Evolutionary conservation across 2,329 filamentous ascomycete genomes (phyloP).

Genomic region (Scedosporium minutisporum): DNA sequence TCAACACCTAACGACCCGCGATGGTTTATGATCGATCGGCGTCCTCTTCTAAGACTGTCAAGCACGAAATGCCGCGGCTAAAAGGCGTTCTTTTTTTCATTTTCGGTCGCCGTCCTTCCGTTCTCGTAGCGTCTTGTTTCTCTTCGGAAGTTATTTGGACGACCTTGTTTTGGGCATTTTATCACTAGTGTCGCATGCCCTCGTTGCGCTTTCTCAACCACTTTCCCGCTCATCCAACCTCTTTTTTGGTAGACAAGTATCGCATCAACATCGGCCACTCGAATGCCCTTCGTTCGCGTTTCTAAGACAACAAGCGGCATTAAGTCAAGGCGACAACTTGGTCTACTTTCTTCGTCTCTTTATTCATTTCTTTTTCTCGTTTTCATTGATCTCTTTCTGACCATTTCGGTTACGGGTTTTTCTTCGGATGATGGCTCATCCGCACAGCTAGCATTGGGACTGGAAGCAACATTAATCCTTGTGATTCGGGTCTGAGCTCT

Average conservation of each 20-base stretch:
- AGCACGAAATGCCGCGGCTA: neutral
- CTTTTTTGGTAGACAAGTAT: too few species aligned
- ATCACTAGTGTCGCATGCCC: too few species aligned
- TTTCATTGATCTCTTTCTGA: neutral
- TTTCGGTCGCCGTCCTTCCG: neutral
- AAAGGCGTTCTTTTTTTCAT: neutral
- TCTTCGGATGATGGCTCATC: neutral
- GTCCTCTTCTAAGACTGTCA: too few species aligned
- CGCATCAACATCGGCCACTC: too few species aligned
- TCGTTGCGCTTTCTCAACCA: too few species aligned
- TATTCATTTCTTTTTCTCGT: neutral
- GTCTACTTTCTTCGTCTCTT: neutral
- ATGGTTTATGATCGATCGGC: neutral
- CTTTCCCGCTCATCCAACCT: too few species aligned
- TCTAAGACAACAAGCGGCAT: too few species aligned
- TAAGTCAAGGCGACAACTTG: too few species aligned
- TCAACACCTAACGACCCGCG: neutral
- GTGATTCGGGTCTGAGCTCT: too few species aligned
- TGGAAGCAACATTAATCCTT: too few species aligned
- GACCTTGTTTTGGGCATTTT: neutral
- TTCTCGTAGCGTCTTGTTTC: neutral
- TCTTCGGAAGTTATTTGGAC: neutral
- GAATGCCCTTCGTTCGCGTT: too few species aligned
- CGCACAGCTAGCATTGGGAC: too few species aligned
- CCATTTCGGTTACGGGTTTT: neutral